A percentile compares a stretch with the other conserved stretches of the same genome.
phyloP scores from a whole-genome alignment of 805 yeast genomes.

The Ogataea nonfermentans region DNA sequence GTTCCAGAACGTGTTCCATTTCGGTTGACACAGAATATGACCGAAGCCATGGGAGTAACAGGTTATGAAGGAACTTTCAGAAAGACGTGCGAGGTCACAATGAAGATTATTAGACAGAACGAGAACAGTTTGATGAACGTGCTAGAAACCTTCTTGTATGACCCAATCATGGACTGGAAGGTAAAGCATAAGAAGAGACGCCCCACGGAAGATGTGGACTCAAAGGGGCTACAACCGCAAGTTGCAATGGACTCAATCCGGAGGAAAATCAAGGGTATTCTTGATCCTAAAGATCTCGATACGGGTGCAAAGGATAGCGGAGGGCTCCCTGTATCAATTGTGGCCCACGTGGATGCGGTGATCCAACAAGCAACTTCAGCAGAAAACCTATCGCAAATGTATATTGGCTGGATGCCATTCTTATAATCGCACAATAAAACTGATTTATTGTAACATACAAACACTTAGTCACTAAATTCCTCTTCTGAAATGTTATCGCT shows the following conservation, averaged over 20 bases:
- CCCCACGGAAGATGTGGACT: slow-evolving; percentile 19
- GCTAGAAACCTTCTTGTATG: slow-evolving; percentile 88
- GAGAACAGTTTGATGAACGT: slow-evolving; percentile 87
- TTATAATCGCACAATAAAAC: slow-evolving; percentile 36
- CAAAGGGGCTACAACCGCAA: slow-evolving; percentile 48
- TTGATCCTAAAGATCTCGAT: slow-evolving; percentile 57
- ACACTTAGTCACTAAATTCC: slow-evolving; percentile 31
- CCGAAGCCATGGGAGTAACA: slow-evolving; percentile 81
- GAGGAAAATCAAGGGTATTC: slow-evolving; percentile 78
- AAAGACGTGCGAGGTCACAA: slow-evolving; percentile 80
- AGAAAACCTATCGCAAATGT: slow-evolving; percentile 79
- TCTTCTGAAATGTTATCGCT: slow-evolving; percentile 32
- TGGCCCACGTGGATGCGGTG: slow-evolving; percentile 88
- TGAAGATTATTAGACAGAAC: slow-evolving; percentile 66
- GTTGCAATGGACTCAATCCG: slow-evolving; percentile 70
- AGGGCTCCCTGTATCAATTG: slow-evolving; percentile 82
- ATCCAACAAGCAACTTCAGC: slow-evolving; percentile 77
- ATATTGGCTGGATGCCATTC: slow-evolving; percentile 89
- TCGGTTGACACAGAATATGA: slow-evolving; percentile 81
- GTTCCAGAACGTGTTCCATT: slow-evolving; percentile 96
- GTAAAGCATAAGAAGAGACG: slow-evolving; percentile 37
- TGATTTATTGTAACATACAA: not conserved
- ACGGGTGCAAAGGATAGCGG: slow-evolving; percentile 37
- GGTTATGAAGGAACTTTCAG: slow-evolving; percentile 91
- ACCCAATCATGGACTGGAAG: slow-evolving; percentile 83